Base-by-base conservation (phyloP, 768 basidiomycete genomes). In the Brasilioporus rufonigricans region DNA sequence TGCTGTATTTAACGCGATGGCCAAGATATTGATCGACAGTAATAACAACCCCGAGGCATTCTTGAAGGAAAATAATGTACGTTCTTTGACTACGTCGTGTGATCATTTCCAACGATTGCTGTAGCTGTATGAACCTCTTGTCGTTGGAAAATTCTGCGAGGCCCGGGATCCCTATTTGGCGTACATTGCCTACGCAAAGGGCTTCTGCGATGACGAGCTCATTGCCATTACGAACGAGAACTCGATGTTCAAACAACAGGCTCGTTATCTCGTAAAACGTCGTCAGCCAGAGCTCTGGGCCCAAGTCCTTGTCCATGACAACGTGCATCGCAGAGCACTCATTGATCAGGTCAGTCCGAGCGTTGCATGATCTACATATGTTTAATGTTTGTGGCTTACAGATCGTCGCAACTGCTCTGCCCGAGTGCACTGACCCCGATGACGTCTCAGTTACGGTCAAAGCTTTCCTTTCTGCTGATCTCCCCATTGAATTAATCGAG, bases 211-310 rank as follows among this genome's bases (percentile, higher is more conserved):
- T 61, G 93, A 98, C 6, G 97, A 99, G 73, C 82, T 99, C 56
- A 95, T 99, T 66, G 72, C 84, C 21, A 96, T 99, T 71, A 98
- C 97, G 45, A 98, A 98, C 68, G 95, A 96, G 61, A 99, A 99
- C 77, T 87, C 94, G 13, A 99, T 99, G 97, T 99, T 95, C 83
- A 99, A 98, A 75, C 96, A 99, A 66, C 97, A 98, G 73, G 92
- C 97, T 49, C 88, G 97, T 27, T 99, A 99, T 74, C 84, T 99
- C 54, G 91, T 98, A 67, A 97, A 95, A 74, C 87, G 97, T 63
- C 91, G 97, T 58, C 86, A 92, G 58, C 85, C 90, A 16, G 97
- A 98, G 57, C 84, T 99, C 29, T 99, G 97, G 97, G 85, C 89
- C 2, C 93, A 98, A 73, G 97, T 99, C 33, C 86, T 99, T 52